Conservation (phyloP, 2,329 filamentous ascomycete genomes). For the Clonostachys rosea region DNA sequence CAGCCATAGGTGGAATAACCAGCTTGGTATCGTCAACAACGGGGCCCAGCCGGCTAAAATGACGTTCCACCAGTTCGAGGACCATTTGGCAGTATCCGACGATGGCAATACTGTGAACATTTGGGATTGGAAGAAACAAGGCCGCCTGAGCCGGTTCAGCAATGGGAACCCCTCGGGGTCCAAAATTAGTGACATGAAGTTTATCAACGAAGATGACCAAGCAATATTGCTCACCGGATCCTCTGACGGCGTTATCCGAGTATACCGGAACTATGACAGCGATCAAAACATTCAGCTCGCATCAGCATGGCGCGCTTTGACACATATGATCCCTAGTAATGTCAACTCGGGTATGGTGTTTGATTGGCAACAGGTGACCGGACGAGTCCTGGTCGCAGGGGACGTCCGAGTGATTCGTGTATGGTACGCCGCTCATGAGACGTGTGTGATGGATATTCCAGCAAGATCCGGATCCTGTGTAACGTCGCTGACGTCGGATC, state of each 20-base stretch:
- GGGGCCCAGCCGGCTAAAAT: slow-evolving; percentile 85
- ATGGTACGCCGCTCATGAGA: slow-evolving; percentile 92
- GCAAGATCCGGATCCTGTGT: slow-evolving; percentile 93
- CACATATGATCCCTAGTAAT: slow-evolving; percentile 89
- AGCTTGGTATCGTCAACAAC: slow-evolving; percentile 81
- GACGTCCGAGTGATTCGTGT: slow-evolving; percentile 94
- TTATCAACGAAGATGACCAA: slow-evolving; percentile 98
- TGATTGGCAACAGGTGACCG: slow-evolving; percentile 98
- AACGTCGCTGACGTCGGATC: slow-evolving; percentile 91
- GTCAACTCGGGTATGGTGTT: slow-evolving; percentile 95
- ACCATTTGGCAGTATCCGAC: slow-evolving; percentile 90
- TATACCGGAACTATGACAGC: slow-evolving; percentile 89
- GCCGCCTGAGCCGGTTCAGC: slow-evolving; percentile 76
- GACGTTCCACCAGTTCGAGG: slow-evolving; percentile 97
- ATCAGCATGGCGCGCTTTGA: slow-evolving; percentile 85
- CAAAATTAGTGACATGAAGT: slow-evolving; percentile 89
- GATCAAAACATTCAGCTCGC: slow-evolving; percentile 75
- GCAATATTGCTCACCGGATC: slow-evolving; percentile 92
- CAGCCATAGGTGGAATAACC: slow-evolving; percentile 80
- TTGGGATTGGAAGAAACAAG: slow-evolving; percentile 87
- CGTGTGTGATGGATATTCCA: slow-evolving; percentile 89
- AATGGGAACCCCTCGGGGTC: slow-evolving; percentile 92
- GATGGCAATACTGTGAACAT: slow-evolving; percentile 86
- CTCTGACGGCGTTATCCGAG: slow-evolving; percentile 88
- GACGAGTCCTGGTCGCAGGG: slow-evolving; percentile 89